Conservation (phyloP, 768 basidiomycete species). For the Boletus patriciae region DNA sequence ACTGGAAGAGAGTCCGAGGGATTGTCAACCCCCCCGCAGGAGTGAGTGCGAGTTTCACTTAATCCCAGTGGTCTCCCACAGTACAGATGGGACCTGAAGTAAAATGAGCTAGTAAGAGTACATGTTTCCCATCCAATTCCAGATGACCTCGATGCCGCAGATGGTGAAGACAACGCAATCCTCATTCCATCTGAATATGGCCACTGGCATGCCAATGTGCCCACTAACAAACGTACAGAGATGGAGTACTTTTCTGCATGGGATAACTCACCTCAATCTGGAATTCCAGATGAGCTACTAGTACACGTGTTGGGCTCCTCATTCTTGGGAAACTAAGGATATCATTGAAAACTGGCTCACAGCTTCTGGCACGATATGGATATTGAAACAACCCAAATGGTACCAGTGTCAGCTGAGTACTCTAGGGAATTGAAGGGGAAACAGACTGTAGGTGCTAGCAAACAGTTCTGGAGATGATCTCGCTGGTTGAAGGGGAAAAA, state of each 20-base stretch:
- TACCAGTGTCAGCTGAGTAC: no score
- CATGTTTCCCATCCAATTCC: neutral
- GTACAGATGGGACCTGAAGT: constrained; percentile 14
- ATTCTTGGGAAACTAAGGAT: neutral
- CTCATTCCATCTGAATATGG: constrained; percentile 18
- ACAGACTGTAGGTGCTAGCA: no score
- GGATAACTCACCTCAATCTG: neutral
- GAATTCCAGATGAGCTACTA: neutral
- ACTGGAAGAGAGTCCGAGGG: no score
- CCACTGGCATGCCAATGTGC: no score
- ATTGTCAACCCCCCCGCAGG: neutral
- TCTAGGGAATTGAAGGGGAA: no score
- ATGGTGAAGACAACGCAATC: constrained; percentile 15
- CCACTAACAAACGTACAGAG: neutral
- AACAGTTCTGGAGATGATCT: no score
- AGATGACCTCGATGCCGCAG: neutral
- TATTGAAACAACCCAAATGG: no score
- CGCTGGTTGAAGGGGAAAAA: no score
- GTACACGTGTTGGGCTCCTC: neutral
- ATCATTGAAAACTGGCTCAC: neutral
- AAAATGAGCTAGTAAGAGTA: neutral
- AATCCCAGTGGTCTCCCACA: neutral
- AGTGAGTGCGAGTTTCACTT: neutral
- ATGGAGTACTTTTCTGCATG: constrained; percentile 1
- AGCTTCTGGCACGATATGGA: no score